A percentile compares a stretch with the other conserved stretches of the same genome.
Conservation (phyloP, 2,329 filamentous ascomycete genomes). For the Stachybotrys chlorohalonatus region DNA sequence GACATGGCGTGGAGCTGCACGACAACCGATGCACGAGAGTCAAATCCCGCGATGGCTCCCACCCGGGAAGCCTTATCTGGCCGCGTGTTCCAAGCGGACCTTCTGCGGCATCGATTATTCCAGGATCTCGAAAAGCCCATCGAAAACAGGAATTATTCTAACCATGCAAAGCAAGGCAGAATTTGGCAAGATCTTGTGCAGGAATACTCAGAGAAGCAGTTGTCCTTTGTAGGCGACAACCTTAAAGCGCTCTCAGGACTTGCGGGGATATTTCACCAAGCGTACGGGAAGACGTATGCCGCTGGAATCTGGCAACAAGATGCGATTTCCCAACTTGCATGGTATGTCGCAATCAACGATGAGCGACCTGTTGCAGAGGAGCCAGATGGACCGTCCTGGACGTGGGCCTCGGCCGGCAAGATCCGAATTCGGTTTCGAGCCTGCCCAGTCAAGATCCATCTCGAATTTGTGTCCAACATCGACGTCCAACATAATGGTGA, state of each 20-base stretch:
- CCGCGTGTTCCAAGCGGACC: neutral
- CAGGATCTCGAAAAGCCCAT: neutral
- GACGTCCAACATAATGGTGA: too few species aligned
- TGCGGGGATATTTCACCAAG: conserved; percentile 1
- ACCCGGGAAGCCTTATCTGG: neutral
- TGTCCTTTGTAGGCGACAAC: conserved; percentile 2
- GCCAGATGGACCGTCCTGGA: conserved; percentile 3
- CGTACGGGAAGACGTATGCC: neutral
- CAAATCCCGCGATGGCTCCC: neutral
- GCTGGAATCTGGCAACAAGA: conserved; percentile 2
- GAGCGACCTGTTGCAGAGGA: neutral
- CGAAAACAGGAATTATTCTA: too few species aligned
- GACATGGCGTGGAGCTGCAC: conserved; percentile 7
- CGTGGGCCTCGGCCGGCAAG: conserved; percentile 8
- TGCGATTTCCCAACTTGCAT: neutral
- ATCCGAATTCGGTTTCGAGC: neutral
- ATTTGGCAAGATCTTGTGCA: conserved; percentile 6
- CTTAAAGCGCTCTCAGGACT: conserved; percentile 2
- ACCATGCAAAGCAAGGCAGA: neutral
- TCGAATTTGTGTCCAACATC: too few species aligned
- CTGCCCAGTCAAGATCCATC: too few species aligned
- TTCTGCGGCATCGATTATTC: neutral
- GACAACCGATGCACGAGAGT: conserved; percentile 5
- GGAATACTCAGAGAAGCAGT: conserved; percentile 4
- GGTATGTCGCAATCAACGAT: conserved; percentile 1